Base-by-base conservation (phyloP, 2,329 filamentous ascomycete species). In the Aureobasidium sp. region DNA sequence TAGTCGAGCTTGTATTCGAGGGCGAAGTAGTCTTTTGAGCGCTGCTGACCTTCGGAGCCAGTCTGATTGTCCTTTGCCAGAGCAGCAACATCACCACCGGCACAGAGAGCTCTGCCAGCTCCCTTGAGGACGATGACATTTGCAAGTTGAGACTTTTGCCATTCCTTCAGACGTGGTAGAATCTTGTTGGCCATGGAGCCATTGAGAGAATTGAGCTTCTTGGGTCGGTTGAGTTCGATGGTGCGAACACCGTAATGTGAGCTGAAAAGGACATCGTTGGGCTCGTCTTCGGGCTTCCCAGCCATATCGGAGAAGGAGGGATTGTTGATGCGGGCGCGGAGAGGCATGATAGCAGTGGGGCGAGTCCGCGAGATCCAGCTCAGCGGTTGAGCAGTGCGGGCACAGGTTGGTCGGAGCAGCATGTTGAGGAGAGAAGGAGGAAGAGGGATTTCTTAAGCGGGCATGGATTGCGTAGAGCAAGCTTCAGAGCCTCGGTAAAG, bases 1-100 rank as follows among this genome's bases (percentile, higher is more conserved):
- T 99, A 94, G 74, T 99, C 90, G 66, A 99, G 86, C 78, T 90
- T 88, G 82, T 97, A 99, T 86, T 99, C 95, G 62, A 94, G 86
- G 13, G 80, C 90, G 74, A 99, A 99, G 81, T 95, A 99, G 57
- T 92, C 86, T 52, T 84, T 79, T 32, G 92, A 96, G 69, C 82
- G 81, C 70, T 87, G 79, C 77, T 90, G 87, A 36, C 92, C 92
- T 67, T 87, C 80, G 3, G 76, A 70, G 0, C 89, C 86, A 64
- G 84, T 70, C 72, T 82, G 76, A 74, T 96, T 97, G 74, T 85
- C 83, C 65, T 83, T 67, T 41, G 91, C 93, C 65, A 99, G 85
- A 47, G 82, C 85, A 20, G 84, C 83, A 44, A 99, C 92, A 74
- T 99, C 94, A 63, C 94, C 94, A 68, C 94, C 94, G 2, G 94